Conservation (phyloP, 2,329 filamentous ascomycete genomes). For the Phialocephala subalpina region DNA sequence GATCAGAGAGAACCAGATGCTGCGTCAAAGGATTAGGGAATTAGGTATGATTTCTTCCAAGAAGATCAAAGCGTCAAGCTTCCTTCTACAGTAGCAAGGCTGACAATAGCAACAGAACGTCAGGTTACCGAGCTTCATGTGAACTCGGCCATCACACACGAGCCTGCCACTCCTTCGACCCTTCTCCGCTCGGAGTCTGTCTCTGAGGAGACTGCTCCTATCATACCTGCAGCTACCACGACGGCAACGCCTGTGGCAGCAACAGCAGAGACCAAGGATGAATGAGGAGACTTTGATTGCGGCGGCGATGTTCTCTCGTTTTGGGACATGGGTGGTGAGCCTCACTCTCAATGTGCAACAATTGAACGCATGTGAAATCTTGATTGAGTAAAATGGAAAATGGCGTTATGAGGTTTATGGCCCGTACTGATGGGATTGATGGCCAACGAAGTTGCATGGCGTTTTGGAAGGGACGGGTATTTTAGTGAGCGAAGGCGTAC, state of each 20-base stretch:
- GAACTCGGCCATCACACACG: conserved; percentile 42
- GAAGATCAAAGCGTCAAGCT: background rate
- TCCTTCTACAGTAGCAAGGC: background rate
- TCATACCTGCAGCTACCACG: background rate
- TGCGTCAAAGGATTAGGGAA: conserved; percentile 77
- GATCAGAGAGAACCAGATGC: conserved; percentile 83
- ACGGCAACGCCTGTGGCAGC: background rate
- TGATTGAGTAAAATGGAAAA: background rate
- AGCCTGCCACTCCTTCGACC: conserved; percentile 42
- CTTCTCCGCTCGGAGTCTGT: conserved; percentile 41
- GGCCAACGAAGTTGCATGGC: background rate
- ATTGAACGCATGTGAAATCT: too few relatives aligned
- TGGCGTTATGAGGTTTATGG: background rate
- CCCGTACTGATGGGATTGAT: background rate
- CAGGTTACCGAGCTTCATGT: conserved; percentile 40
- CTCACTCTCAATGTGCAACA: too few relatives aligned
- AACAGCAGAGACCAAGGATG: conserved; percentile 15
- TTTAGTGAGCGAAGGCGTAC: background rate
- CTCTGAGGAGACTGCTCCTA: conserved; percentile 34
- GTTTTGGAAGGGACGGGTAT: background rate
- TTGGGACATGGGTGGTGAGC: too few relatives aligned
- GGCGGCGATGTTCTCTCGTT: too few relatives aligned
- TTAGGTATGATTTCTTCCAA: conserved; percentile 61
- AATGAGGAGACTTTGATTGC: background rate
- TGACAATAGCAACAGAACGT: conserved; percentile 37